A percentile compares a stretch with the other conserved stretches of the same genome.
Evolutionary conservation across 441 rosid species (phyloP).

Genomic region (California macrophylla): DNA sequence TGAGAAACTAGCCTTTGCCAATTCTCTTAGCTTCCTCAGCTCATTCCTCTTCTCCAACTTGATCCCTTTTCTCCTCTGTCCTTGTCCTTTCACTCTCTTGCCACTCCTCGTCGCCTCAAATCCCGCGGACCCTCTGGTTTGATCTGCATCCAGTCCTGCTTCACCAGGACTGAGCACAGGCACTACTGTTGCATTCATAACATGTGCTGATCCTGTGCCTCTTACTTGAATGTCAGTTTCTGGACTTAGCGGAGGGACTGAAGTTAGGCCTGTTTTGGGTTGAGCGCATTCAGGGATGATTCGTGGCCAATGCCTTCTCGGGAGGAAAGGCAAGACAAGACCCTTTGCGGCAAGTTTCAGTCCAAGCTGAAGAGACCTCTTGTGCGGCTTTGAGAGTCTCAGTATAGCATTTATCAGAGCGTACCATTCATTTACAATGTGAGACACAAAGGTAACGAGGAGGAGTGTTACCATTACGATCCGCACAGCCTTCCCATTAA

Average conservation of each 20-base stretch:
- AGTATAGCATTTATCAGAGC: background rate
- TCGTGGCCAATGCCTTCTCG: slow-evolving; percentile 11
- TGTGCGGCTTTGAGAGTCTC: slow-evolving; percentile 17
- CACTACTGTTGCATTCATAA: slow-evolving; percentile 7
- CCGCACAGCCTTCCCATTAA: background rate
- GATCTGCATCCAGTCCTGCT: slow-evolving; percentile 19
- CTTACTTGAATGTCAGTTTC: slow-evolving; percentile 21
- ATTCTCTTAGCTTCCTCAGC: slow-evolving; percentile 35
- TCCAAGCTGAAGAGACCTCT: slow-evolving; percentile 6
- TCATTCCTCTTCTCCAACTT: background rate
- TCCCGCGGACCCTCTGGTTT: slow-evolving; percentile 17
- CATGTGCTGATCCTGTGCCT: slow-evolving; percentile 14
- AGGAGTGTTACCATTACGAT: background rate
- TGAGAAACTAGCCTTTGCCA: slow-evolving; percentile 27
- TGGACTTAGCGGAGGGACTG: slow-evolving; percentile 1
- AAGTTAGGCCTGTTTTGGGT: slow-evolving; percentile 16
- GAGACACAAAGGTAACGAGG: background rate
- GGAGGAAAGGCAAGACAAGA: slow-evolving; percentile 17
- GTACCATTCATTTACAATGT: background rate
- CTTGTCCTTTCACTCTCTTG: slow-evolving; percentile 16
- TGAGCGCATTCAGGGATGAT: background rate
- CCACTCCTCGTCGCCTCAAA: slow-evolving; percentile 25
- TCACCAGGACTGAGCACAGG: slow-evolving; percentile 34
- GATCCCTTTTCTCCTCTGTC: background rate
- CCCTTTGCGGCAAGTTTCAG: slow-evolving; percentile 1